phyloP scores from a whole-genome alignment of 352 stramenopile genomes.

The Phytopythium oedochilum region DNA sequence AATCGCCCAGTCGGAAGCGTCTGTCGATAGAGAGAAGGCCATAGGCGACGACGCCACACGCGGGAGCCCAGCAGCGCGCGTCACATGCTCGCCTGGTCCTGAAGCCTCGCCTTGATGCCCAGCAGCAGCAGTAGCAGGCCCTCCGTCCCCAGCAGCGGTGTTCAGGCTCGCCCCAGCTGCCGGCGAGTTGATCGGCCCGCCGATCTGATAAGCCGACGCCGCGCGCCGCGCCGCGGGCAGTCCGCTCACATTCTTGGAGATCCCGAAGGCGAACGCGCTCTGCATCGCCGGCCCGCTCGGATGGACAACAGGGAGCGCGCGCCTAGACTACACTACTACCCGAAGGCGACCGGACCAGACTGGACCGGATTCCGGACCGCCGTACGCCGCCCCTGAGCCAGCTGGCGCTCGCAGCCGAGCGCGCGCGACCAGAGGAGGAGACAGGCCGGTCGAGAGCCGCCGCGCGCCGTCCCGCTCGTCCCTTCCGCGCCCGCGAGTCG shows the following conservation, averaged over 20 bases:
- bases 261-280: constrained; percentile 40
- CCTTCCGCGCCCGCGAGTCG: neutral
- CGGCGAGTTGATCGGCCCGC: constrained; percentile 32
- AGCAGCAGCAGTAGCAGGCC: neutral
- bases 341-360: too few species aligned
- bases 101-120: neutral
- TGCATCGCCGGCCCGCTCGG: constrained; percentile 30
- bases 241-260: constrained; percentile 66
- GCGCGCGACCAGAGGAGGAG: neutral
- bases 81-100: constrained; percentile 8
- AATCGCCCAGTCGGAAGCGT: neutral
- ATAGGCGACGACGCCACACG: constrained; percentile 23
- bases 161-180: constrained; percentile 20
- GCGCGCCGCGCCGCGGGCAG: constrained; percentile 44
- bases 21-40: constrained; percentile 12
- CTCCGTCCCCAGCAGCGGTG: constrained; percentile 7
- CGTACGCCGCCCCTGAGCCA: too few species aligned
- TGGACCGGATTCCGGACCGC: too few species aligned
- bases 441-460: neutral
- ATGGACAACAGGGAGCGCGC: too few species aligned
- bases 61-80: constrained; percentile 13
- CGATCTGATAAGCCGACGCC: constrained; percentile 58
- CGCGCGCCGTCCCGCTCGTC: neutral
- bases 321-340: too few species aligned
- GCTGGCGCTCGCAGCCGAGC: neutral